phyloP scores from a whole-genome alignment of 23 red algal species.

The Gracilaria vermiculophylla region DNA sequence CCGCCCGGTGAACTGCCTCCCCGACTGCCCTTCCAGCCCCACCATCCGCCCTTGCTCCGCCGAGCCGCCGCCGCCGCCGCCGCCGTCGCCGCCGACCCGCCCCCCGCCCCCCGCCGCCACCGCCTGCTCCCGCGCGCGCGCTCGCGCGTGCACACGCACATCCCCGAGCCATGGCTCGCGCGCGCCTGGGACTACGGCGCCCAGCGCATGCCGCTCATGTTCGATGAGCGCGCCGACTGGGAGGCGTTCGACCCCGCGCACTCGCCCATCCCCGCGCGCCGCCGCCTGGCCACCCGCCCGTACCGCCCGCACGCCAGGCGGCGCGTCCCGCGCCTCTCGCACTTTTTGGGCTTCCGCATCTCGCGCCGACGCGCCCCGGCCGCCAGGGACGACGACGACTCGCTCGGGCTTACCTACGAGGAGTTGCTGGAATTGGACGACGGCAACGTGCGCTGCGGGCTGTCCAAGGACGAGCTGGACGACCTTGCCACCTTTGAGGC shows the following conservation, averaged over 20 bases:
- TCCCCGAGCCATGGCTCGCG: not conserved
- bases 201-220: conserved; percentile 46
- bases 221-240: conserved; percentile 55
- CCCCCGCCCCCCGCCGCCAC: not conserved
- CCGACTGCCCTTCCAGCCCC: conserved; percentile 45
- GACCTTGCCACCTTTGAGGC: conserved; percentile 33
- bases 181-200: conserved; percentile 36
- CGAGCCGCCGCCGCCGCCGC: conserved; percentile 61
- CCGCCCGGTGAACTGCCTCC: conserved; percentile 49
- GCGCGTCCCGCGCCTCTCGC: not conserved
- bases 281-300: not conserved
- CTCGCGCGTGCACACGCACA: conserved; percentile 6
- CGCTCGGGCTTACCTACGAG: conserved; percentile 62
- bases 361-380: conserved; percentile 14
- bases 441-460: conserved; percentile 60
- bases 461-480: conserved; percentile 55
- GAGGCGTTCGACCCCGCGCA: conserved; percentile 16
- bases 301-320: not conserved
- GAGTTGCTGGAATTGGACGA: conserved; percentile 64
- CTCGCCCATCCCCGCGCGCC: not conserved
- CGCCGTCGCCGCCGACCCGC: not conserved
- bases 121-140: not conserved
- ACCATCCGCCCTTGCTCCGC: conserved; percentile 44
- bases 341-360: conserved; percentile 24
- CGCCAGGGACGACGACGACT: conserved; percentile 20